A percentile compares a stretch with the other conserved stretches of the same genome.
Conservation (phyloP, 208 protist genomes). For the Leptomonas pyrrhocoris region DNA sequence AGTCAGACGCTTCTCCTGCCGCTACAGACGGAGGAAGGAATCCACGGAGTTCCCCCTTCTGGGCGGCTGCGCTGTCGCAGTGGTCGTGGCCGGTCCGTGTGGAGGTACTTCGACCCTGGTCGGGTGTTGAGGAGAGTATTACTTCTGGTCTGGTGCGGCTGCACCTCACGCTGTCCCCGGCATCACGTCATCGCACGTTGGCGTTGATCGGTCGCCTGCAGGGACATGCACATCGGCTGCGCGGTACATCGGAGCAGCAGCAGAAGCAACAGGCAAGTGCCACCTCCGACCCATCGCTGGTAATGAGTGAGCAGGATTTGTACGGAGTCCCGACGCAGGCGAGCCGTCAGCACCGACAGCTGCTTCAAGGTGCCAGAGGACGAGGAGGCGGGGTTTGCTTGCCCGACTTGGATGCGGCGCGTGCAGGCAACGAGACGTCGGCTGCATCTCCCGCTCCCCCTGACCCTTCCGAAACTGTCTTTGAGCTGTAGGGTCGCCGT, state of each 20-base stretch:
- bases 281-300: slow-evolving; percentile 16
- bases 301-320: slow-evolving; percentile 29
- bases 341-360: slow-evolving; percentile 29
- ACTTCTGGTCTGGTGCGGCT: slow-evolving; percentile 28
- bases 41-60: too few relatives aligned
- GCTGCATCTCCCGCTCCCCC: too few relatives aligned
- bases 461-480: too few relatives aligned
- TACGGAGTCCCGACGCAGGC: slow-evolving; percentile 19
- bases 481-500: too few relatives aligned
- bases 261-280: slow-evolving; percentile 24
- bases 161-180: slow-evolving; percentile 38
- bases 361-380: too few relatives aligned
- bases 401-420: too few relatives aligned
- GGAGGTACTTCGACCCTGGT: slow-evolving; percentile 29
- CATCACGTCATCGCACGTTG: slow-evolving; percentile 43
- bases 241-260: slow-evolving; percentile 1
- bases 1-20: too few relatives aligned
- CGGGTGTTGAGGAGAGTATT: background rate
- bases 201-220: slow-evolving; percentile 60
- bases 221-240: slow-evolving; percentile 18
- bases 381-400: too few relatives aligned
- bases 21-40: too few relatives aligned
- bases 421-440: too few relatives aligned
- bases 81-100: slow-evolving; percentile 45
- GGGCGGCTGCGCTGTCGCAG: slow-evolving; percentile 11